Evolutionary conservation across 495 filamentous ascomycete genomes (phyloP), one percentile per base, ranked within the genome.

Genomic region (Rhypophila decipiens): DNA sequence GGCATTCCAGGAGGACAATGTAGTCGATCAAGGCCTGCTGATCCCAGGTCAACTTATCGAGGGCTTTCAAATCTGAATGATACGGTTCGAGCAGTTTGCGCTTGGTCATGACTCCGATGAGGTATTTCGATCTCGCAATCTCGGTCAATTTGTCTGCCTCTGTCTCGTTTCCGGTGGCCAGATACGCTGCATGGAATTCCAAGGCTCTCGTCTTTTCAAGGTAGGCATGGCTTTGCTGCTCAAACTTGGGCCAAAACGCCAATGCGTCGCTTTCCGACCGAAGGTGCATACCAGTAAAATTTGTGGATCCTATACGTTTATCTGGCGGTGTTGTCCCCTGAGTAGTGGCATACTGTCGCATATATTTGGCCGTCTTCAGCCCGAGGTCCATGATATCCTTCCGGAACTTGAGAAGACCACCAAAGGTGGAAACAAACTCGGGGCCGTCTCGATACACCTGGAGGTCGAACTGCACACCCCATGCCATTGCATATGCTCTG

Each of bases 381-480:
- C 65, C 63, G 19, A 72, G 37, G 0, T 49, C 60, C 10, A 70
- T 40, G 7, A 73, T 67, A 37, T 73, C 69, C 11, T 51, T 53
- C 1, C 67, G 56, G 34, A 73, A 57, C 40, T 45, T 49, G 12
- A 73, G 51, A 19, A 73, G 50, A 7, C 68, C 69, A n/a, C 69
- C 68, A 34, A 65, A 71, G 7, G 57, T 64, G 11, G 65, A 57
- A 7, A 54, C 64, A 23, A 73, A 62, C 50, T 73, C 69, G 4
- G 67, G 62, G 4, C 69, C 69, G 40, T 73, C 69, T n/a, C 63
- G 62, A 35, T 53, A 61, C 4, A 66, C 54, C 4, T 65, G 68
- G 62, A 64, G 70, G 46, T 79, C 70, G 52, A 59, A 72, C 18
- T 70, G 61, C 24, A 66, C 69, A 5, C 70, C 71, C 71, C 73